Percentiles rank a stretch among this genome's conserved stretches.
Evolutionary conservation across 2,329 filamentous ascomycete species (phyloP).

Genomic region (Monilinia vaccinii-corymbosi): DNA sequence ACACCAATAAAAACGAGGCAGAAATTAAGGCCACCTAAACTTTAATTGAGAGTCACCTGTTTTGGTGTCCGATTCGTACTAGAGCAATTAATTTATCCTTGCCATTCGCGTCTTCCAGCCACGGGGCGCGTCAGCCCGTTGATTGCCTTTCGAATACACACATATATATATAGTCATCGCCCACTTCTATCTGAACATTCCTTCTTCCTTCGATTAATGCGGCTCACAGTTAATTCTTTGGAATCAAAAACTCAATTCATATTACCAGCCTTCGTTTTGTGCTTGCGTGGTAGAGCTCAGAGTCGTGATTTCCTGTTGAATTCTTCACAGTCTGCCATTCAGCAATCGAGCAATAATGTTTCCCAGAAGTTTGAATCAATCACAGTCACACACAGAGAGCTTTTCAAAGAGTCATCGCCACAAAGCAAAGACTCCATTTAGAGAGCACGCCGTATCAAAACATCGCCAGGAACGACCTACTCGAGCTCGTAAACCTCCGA

Average conservation of each 20-base stretch:
- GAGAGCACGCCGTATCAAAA: slow-evolving; percentile 31
- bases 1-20: slow-evolving; percentile 1
- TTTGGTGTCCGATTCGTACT: slow-evolving; percentile 5
- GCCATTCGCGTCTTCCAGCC: not conserved
- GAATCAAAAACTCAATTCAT: not conserved
- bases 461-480: slow-evolving; percentile 24
- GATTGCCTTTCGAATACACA: not conserved
- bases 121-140: slow-evolving; percentile 3
- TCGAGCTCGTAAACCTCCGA: slow-evolving; percentile 22
- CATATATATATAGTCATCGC: slow-evolving; percentile 2
- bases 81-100: not conserved
- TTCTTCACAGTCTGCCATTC: not conserved
- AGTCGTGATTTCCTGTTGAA: not conserved
- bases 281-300: not conserved
- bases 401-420: slow-evolving; percentile 25
- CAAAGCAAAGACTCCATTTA: slow-evolving; percentile 26
- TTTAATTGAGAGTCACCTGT: slow-evolving; percentile 1
- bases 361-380: slow-evolving; percentile 22
- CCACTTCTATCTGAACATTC: not conserved
- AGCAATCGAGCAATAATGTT: slow-evolving; percentile 21
- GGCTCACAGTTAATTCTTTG: not conserved
- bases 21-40: not conserved
- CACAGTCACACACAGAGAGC: slow-evolving; percentile 25
- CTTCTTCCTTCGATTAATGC: not conserved
- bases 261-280: not conserved